Base-by-base conservation (phyloP, 345 rosid genomes). In the Dovyalis caffra region DNA sequence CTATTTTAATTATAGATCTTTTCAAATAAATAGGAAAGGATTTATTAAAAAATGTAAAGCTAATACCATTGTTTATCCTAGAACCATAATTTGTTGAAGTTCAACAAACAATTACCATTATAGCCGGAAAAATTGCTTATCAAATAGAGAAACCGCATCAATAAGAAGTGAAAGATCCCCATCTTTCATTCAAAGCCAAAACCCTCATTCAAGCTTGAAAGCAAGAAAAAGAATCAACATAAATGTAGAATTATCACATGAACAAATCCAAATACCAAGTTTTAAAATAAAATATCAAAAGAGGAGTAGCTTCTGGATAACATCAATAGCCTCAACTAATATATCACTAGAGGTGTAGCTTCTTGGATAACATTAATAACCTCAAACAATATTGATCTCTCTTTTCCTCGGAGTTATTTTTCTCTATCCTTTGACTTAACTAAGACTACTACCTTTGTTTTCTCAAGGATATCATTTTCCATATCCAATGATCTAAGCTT, bases 31-130 rank as follows among this genome's bases (percentile, higher is more conserved):
- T 28, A 69, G 76, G 71, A 75, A 72, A 64, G 47, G 64, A 74
- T 72, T 86, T 75, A 66, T 79, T 76, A 82, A 84, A 89, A 91
- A 92, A 90, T 87, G 84, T 71, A 86, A 96, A 90, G 98, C 93
- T 87, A 90, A 91, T 93, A 93, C 92, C 96, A 87, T 89, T 84
- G 87, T 78, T 93, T 86, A 89, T 89, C 84, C 88, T 84, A 91
- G 96, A 89, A 91, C 96, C 97, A 93, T 90, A 95, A 87, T 89
- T 91, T 88, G 91, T 88, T 79, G 99, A 85, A 89, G 92, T 89
- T 95, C 94, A 91, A 96, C 96, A 88, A 97, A 87, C 93, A 88
- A 90, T 93, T 95, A 95, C 98, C 97, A 91, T 97, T 90, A 95
- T 93, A 75, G 86, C 98, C 96, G 90, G 90, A 93, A 86, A 89